Evolutionary conservation across 2,329 filamentous ascomycete species (phyloP), one percentile per base, ranked within the genome.

Genomic region (Paecilomyces sp.): DNA sequence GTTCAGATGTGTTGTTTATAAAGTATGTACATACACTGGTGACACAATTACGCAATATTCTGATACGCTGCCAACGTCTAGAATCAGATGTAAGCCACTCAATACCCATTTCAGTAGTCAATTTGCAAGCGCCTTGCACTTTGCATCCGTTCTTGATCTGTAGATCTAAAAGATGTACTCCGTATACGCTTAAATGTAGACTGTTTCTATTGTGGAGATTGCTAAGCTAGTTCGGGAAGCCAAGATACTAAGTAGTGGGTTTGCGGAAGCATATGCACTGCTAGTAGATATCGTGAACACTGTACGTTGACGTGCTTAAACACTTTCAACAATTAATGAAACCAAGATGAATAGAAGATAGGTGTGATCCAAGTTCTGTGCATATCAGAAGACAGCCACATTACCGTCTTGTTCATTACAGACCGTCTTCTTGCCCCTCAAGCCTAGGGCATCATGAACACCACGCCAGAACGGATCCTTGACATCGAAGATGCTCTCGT

Each of bases 401-500:
- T n/a, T n/a, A n/a, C n/a, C n/a, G n/a, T n/a, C n/a, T n/a, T n/a
- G n/a, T n/a, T n/a, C n/a, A n/a, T n/a, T n/a, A n/a, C n/a, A n/a
- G n/a, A n/a, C n/a, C n/a, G n/a, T n/a, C n/a, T n/a, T 12, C 31
- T 41, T 41, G 11, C 12, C 34, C 34, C 34, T 41, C 15, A n/a
- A 41, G 11, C 34, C 12, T 41, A 28, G 25, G 25, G 25, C 34
- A 15, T 41, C 36, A 47, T 47, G 36, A 47, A 47, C 36, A 47
- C n/a, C n/a, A 47, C 36, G 12, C 36, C 36, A 22, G n/a, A 22
- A 47, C n/a, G 22, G n/a, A 41, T 41, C 12, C 58, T 59, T 6
- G 54, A 59, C 12, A 53, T 59, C 36, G 54, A 59, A 11, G 58
- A 56, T 18, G 54, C 54, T 12, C 41, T 56, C 4, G 58, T 59